A percentile compares a stretch with the other conserved stretches of the same genome.
Conservation (phyloP, 305 asterid species). For the Fraxinus greggii region DNA sequence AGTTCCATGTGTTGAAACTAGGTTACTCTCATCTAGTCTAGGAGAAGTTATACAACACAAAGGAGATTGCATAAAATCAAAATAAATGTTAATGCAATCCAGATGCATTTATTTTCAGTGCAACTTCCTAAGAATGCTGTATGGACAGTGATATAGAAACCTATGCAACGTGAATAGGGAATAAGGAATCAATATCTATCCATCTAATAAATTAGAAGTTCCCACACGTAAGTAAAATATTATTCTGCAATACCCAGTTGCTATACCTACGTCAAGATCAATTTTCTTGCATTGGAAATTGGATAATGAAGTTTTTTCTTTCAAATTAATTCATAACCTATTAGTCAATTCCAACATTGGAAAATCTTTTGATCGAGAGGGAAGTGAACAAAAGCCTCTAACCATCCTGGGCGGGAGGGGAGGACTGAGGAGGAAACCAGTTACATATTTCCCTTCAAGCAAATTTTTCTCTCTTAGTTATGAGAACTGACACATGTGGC, state of each 20-base stretch:
- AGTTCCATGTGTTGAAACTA: constrained; percentile 2
- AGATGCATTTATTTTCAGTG: not conserved
- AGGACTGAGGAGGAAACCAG: not conserved
- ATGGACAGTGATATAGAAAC: not conserved
- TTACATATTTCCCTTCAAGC: not conserved
- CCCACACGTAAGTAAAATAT: constrained; percentile 4
- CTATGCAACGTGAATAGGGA: not conserved
- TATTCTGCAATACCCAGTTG: not conserved
- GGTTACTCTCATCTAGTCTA: not conserved
- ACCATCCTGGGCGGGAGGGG: not conserved
- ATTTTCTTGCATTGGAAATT: not conserved
- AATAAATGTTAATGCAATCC: not conserved
- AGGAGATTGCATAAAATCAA: not conserved
- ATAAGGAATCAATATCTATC: not conserved
- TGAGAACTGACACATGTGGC: not conserved
- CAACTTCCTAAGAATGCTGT: not conserved
- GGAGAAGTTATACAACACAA: not conserved
- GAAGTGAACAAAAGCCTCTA: not conserved
- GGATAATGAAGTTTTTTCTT: not conserved
- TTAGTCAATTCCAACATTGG: not conserved
- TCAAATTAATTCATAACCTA: not conserved
- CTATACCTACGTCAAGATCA: not conserved
- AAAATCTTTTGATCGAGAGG: not conserved
- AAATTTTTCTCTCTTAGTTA: not conserved
- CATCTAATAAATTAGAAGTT: not conserved